Base-by-base conservation (phyloP, 495 filamentous ascomycete species). In the Polyplosphaeria fusca region DNA sequence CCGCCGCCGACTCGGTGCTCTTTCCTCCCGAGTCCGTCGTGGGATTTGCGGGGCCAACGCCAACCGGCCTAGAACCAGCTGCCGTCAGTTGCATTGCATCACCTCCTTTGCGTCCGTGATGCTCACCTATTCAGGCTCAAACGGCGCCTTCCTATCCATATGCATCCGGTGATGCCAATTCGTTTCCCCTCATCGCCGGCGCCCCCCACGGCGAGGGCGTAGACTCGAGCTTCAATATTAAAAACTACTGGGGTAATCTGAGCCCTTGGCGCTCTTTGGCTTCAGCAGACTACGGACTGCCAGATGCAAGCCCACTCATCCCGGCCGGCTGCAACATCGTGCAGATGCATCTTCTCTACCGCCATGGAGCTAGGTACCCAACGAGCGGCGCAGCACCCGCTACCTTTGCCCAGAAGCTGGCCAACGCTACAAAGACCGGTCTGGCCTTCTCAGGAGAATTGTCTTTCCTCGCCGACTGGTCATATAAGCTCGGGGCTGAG, bases 401-500 rank as follows among this genome's bases (percentile, higher is more conserved):
- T 5, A 49, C 38, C 37, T 52, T 60, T 38, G 55, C 49, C 30
- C 3, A 30, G 9, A 60, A 54, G 50, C 2, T 60, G 11, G 30
- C 9, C 23, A 60, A 60, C 25, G 50, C 50, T 3, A 53, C 55
- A 16, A 43, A 43, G 19, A 39, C 32, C 23, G 39, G 39, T 42
- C 39, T 55, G 5, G 25, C 40, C 1, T 52, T 56, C 16, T 47
- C 53, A 3, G 57, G 57, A 13, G 51, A 61, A n/a, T 52, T 61
- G n/a, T 11, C 38, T 14, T 61, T 48, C 42, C 51, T 61, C 38
- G 13, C 5, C 11, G 24, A 47, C 26, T 61, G 57, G 57, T 49
- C 52, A 3, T 61, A 57, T 47, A 56, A 57, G 40, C 57, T 61
- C 22, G 57, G 57, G 22, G 57, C 57, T 25, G 51, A 61, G 43